Conservation (phyloP, 768 basidiomycete species). For the Lentinula sp. region DNA sequence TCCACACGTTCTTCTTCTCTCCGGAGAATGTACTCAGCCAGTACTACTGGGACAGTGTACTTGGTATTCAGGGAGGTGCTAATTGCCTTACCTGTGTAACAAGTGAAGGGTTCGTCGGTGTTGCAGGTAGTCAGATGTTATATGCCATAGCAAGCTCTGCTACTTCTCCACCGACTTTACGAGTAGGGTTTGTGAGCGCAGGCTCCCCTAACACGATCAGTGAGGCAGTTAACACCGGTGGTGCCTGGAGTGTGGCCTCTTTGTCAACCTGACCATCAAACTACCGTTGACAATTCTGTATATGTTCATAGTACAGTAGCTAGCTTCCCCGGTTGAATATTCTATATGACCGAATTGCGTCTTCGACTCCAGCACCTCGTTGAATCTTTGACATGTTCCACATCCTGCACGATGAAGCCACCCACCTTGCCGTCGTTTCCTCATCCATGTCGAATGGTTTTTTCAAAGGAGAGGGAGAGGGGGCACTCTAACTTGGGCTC, state of each 20-base stretch:
- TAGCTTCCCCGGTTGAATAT: no score
- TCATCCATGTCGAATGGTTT: no score
- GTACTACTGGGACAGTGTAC: not conserved
- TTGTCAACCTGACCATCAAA: not conserved
- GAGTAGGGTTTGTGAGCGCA: not conserved
- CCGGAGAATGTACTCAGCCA: not conserved
- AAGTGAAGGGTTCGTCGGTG: not conserved
- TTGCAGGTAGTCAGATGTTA: not conserved
- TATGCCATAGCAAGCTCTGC: not conserved
- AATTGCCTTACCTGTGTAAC: not conserved
- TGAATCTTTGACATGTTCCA: no score
- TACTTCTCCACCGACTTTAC: not conserved
- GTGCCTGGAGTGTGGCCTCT: not conserved
- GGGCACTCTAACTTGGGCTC: no score
- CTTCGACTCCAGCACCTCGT: no score
- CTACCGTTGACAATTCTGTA: no score
- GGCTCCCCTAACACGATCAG: not conserved
- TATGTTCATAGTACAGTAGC: no score
- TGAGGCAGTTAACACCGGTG: not conserved
- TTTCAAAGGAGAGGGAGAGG: no score
- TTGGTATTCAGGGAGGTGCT: not conserved
- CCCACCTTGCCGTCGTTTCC: no score
- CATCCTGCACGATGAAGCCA: no score
- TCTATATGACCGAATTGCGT: no score
- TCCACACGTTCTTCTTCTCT: conserved; percentile 1